Evolutionary conservation across 768 basidiomycete genomes (phyloP).

Genomic region (Rickenella mellea): DNA sequence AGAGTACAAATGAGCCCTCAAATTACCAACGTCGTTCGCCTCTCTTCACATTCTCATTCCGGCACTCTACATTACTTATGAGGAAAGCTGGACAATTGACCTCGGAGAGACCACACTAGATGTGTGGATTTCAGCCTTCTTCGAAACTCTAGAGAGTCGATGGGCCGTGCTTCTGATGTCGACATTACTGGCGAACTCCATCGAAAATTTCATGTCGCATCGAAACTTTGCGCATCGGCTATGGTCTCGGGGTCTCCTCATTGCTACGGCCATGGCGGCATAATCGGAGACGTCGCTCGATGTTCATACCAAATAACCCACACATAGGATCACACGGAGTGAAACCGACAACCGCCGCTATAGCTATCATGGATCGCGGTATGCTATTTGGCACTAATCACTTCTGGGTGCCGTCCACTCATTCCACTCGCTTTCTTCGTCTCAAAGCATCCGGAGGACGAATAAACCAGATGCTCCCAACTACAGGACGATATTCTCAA

Average conservation of each 20-base stretch:
- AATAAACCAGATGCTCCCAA: constrained; percentile 15
- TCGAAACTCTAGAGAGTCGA: no score
- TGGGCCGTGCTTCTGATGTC: no score
- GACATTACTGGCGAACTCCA: no score
- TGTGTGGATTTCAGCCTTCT: no score
- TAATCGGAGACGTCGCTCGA: constrained; percentile 4
- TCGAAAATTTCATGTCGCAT: no score
- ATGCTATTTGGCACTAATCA: constrained; percentile 16
- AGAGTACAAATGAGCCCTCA: no score
- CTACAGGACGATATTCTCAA: constrained; percentile 13
- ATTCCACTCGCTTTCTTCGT: constrained; percentile 18
- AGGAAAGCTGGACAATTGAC: no score
- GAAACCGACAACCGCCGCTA: constrained; percentile 28
- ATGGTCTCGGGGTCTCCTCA: constrained; percentile 5
- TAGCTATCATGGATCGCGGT: constrained; percentile 20
- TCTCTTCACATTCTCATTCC: no score
- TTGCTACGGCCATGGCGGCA: constrained; percentile 10
- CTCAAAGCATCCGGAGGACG: constrained; percentile 14
- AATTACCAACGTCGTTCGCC: no score
- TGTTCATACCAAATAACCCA: neutral
- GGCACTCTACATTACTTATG: no score
- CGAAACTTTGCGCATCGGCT: no score
- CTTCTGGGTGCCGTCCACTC: constrained; percentile 26
- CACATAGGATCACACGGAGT: constrained; percentile 22
- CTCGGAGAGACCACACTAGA: no score